Conservation (phyloP, 2,329 filamentous ascomycete genomes). For the Zopfia rhizophila region DNA sequence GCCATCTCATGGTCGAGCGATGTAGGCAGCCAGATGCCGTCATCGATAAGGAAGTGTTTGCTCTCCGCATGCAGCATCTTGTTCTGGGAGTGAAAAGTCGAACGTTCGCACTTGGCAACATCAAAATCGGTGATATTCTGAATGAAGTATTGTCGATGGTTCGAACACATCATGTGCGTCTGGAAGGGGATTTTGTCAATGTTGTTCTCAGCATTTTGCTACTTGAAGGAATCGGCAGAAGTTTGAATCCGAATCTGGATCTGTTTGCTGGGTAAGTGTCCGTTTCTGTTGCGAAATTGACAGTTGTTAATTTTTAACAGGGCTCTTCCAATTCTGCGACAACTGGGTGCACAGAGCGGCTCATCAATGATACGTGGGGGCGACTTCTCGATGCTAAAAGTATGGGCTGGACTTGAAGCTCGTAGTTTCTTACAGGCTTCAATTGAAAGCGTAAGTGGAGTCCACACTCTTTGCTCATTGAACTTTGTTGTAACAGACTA, state of each 20-base stretch:
- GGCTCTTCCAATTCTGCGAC: conserved; percentile 87
- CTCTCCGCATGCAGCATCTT: conserved; percentile 95
- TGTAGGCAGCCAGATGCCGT: conserved; percentile 93
- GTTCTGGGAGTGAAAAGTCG: conserved; percentile 89
- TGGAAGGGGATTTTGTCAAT: conserved; percentile 98
- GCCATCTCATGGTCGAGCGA: conserved; percentile 93
- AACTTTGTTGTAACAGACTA: conserved; percentile 5
- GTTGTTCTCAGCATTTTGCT: conserved; percentile 95
- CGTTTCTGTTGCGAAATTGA: conserved; percentile 6
- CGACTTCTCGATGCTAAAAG: conserved; percentile 76
- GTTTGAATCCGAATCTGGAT: conserved; percentile 85
- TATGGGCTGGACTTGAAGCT: conserved; percentile 92
- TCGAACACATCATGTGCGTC: conserved; percentile 85
- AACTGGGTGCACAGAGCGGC: conserved; percentile 82
- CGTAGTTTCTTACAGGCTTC: conserved; percentile 90
- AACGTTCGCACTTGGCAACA: conserved; percentile 90
- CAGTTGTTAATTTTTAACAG: conserved; percentile 55
- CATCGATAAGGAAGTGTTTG: conserved; percentile 88
- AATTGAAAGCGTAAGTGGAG: conserved; percentile 78
- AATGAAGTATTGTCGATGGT: conserved; percentile 94
- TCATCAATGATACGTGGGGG: conserved; percentile 62
- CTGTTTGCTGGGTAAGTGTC: conserved; percentile 75
- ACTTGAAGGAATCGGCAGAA: conserved; percentile 91
- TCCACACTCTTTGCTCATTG: neutral
- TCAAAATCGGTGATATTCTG: conserved; percentile 95